These are phyloP conservation scores for Naganishia sp. DNA, from an alignment of 1,284 basidiomycete genomes.

Conservation along the genomic window DNA sequence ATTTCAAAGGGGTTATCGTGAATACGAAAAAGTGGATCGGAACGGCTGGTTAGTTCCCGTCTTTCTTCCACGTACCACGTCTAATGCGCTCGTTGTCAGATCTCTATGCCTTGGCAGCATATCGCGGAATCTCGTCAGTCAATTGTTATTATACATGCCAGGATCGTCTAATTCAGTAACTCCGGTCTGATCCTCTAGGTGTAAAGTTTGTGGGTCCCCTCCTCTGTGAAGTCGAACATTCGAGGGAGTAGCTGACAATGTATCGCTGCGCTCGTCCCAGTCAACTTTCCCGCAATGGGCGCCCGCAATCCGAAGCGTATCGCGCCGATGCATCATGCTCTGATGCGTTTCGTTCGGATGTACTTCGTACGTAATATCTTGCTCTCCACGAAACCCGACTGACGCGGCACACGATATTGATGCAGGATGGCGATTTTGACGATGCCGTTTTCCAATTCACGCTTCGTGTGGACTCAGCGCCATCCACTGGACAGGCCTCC, in stretches of 20 bases:
- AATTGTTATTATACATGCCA: neutral
- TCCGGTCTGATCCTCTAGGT: neutral
- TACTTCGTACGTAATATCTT: constrained; percentile 45
- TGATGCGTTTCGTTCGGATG: constrained; percentile 36
- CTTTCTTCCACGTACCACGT: neutral
- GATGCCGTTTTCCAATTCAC: neutral
- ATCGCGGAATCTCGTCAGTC: constrained; percentile 60
- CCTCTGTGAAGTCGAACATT: neutral
- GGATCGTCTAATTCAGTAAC: neutral
- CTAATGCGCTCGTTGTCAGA: constrained; percentile 64
- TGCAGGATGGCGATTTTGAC: constrained; percentile 18
- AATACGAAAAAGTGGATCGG: constrained; percentile 76
- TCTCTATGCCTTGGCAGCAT: constrained; percentile 50
- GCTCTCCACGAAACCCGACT: too few species aligned
- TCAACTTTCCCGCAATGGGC: constrained; percentile 11
- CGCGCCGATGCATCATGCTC: constrained; percentile 25
- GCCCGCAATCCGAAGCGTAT: neutral
- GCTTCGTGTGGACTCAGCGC: neutral
- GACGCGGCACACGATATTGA: neutral
- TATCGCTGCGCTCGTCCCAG: neutral
- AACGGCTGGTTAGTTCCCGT: constrained; percentile 14
- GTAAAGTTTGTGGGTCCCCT: constrained; percentile 4
- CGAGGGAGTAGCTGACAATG: too few species aligned
- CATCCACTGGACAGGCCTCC: too few species aligned
- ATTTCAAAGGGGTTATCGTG: constrained; percentile 64